Conservation (phyloP, 1,139 yeast species). For the Scheffersomyces cryptocercus region DNA sequence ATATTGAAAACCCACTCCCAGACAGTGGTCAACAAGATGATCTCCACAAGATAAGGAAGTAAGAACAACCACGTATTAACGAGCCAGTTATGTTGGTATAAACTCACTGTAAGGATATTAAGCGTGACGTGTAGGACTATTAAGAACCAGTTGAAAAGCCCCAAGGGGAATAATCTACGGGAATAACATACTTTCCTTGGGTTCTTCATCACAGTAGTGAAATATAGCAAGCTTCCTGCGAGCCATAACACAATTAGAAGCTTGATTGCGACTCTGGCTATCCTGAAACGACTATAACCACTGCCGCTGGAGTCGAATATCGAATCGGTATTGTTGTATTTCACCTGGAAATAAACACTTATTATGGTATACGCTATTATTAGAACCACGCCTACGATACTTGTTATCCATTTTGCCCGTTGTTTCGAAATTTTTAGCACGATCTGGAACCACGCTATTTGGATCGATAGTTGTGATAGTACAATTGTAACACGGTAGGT, state of each 20-base stretch:
- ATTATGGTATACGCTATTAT: slow-evolving; percentile 20
- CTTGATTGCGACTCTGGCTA: slow-evolving; percentile 18
- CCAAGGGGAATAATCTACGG: slow-evolving; percentile 40
- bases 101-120: slow-evolving; percentile 26
- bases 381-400: slow-evolving; percentile 19
- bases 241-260: slow-evolving; percentile 30
- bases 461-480: slow-evolving; percentile 35
- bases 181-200: slow-evolving; percentile 38
- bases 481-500: slow-evolving; percentile 31
- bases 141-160: slow-evolving; percentile 38
- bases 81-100: slow-evolving; percentile 32
- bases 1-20: slow-evolving; percentile 59
- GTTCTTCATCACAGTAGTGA: slow-evolving; percentile 29
- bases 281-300: slow-evolving; percentile 11
- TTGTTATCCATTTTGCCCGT: slow-evolving; percentile 20
- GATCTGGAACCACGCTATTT: slow-evolving; percentile 44
- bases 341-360: slow-evolving; percentile 12
- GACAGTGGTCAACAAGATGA: slow-evolving; percentile 39
- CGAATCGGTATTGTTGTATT: slow-evolving; percentile 10
- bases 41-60: slow-evolving; percentile 37
- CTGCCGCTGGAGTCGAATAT: slow-evolving; percentile 11
- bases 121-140: slow-evolving; percentile 30
- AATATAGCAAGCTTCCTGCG: slow-evolving; percentile 25
- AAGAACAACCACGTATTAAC: slow-evolving; percentile 40
- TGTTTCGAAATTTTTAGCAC: slow-evolving; percentile 25